A percentile compares a stretch with the other conserved stretches of the same genome.
Conservation (phyloP, 768 basidiomycete species). For the Lactarius tabidus region DNA sequence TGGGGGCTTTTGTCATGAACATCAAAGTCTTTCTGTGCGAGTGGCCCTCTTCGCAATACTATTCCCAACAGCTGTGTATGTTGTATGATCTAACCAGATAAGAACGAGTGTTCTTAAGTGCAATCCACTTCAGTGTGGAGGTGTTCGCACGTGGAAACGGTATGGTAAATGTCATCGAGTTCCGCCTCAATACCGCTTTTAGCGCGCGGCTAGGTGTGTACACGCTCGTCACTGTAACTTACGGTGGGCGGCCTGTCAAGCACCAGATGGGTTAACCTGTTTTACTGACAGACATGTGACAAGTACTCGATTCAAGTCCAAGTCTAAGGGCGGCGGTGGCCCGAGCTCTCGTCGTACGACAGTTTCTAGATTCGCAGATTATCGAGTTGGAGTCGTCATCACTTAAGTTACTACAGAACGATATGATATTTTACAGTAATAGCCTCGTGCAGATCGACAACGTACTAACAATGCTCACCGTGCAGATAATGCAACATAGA, state of each 20-base stretch:
- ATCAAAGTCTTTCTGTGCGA: neutral
- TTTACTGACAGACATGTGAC: no score
- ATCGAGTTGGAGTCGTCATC: no score
- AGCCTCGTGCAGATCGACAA: conserved; percentile 2
- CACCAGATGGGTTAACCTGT: no score
- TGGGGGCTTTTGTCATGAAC: neutral
- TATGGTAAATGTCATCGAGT: neutral
- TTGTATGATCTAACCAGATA: neutral
- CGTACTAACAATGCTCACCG: conserved; percentile 6
- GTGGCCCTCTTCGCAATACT: neutral
- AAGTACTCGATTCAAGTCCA: no score
- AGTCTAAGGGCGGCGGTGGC: no score
- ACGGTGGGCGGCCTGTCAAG: neutral
- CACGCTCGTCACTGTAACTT: no score
- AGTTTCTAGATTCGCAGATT: no score
- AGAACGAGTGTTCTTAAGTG: neutral
- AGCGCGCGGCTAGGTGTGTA: neutral
- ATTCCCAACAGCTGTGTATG: neutral
- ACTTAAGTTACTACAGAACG: neutral
- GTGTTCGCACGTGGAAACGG: neutral
- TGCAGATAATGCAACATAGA: conserved; percentile 17
- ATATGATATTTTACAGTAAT: conserved; percentile 8
- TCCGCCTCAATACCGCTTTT: neutral
- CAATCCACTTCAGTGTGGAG: neutral
- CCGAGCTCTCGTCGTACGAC: no score